Conservation (phyloP, 2,329 filamentous ascomycete genomes). For the Cryphonectria carpinicola region DNA sequence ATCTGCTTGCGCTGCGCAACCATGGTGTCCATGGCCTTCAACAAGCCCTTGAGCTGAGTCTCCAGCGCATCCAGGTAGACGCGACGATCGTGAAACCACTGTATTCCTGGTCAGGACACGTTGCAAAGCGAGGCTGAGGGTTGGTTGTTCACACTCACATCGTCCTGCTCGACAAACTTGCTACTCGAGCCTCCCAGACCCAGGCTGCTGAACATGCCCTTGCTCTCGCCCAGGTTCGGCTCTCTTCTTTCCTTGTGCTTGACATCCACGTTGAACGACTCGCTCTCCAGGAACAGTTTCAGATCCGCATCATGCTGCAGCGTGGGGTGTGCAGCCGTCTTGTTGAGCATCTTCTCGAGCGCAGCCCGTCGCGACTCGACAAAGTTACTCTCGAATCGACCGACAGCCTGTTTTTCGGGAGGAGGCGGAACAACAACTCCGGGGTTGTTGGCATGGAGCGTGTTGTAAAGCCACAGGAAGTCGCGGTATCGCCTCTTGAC, state of each 20-base stretch:
- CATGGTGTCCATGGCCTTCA: conserved; percentile 94
- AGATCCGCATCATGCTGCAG: conserved; percentile 92
- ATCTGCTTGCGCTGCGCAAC: conserved; percentile 90
- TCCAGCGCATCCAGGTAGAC: conserved; percentile 76
- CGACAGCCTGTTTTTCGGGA: conserved; percentile 96
- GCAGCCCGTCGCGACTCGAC: conserved; percentile 90
- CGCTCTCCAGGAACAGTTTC: conserved; percentile 96
- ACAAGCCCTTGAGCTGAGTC: conserved; percentile 79
- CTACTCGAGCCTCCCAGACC: conserved; percentile 75
- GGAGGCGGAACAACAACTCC: conserved; percentile 94
- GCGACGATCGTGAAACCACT: conserved; percentile 98
- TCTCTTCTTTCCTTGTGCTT: conserved; percentile 97
- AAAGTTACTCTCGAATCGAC: conserved; percentile 94
- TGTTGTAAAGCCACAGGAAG: conserved; percentile 97
- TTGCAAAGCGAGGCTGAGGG: not conserved
- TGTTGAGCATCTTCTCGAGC: conserved; percentile 97
- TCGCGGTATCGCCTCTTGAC: conserved; percentile 94
- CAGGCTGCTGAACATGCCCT: conserved; percentile 87
- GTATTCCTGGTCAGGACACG: not conserved
- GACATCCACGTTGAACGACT: conserved; percentile 92
- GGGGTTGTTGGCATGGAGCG: conserved; percentile 90
- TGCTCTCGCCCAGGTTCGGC: conserved; percentile 83
- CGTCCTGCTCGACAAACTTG: conserved; percentile 98
- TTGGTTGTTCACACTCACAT: conserved; percentile 59
- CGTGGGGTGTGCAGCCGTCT: conserved; percentile 85